These are phyloP conservation scores for Solanum habrochaites DNA, from an alignment of 257 asterid species.

Conservation along the genomic window DNA sequence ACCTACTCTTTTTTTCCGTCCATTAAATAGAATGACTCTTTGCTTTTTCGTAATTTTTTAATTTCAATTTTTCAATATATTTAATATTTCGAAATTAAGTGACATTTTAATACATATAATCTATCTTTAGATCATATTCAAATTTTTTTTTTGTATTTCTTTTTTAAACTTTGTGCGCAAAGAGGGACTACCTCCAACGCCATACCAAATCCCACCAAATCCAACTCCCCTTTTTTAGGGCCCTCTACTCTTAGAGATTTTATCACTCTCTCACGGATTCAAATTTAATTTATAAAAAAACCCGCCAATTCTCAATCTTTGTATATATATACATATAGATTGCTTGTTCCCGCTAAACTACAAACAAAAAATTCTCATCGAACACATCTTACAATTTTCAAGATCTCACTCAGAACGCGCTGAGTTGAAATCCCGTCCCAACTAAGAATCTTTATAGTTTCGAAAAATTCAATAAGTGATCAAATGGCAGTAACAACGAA, in stretches of 20 bases:
- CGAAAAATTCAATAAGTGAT: background rate
- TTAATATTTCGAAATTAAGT: too few relatives aligned
- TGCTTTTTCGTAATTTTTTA: too few relatives aligned
- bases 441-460: background rate
- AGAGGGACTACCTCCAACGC: background rate
- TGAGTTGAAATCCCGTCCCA: background rate
- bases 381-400: background rate
- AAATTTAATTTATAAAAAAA: background rate
- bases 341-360: background rate
- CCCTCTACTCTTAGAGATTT: background rate
- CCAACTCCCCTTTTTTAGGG: background rate
- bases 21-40: rapidly evolving
- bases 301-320: background rate
- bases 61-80: too few relatives aligned
- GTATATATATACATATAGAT: background rate
- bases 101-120: too few relatives aligned
- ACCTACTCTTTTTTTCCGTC: too few relatives aligned
- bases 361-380: background rate
- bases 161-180: too few relatives aligned
- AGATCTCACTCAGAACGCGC: background rate
- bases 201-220: background rate
- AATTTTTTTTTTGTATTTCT: too few relatives aligned
- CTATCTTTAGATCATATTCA: too few relatives aligned
- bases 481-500: background rate
- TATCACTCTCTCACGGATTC: background rate